Conservation (phyloP, 441 rosid genomes). For the Kokia cookei region DNA sequence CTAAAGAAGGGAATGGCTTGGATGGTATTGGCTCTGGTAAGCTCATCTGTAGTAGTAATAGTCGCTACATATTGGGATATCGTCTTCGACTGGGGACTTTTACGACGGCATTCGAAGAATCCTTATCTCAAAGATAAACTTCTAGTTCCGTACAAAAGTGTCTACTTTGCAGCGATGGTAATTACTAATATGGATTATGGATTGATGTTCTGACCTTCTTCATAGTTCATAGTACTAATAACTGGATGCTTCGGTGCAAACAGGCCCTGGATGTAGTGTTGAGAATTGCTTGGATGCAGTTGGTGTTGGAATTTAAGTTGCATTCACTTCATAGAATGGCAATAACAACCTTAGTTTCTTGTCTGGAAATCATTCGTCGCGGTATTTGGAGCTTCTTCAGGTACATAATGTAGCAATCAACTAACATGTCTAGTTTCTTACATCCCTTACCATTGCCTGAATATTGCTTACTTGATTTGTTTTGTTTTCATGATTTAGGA, state of each 20-base stretch:
- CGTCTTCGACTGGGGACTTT: conserved; percentile 72
- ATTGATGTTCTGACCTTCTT: neutral
- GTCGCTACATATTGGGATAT: conserved; percentile 66
- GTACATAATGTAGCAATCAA: conserved; percentile 16
- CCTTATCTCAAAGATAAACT: conserved; percentile 55
- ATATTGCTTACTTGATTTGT: neutral
- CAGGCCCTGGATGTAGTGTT: conserved; percentile 49
- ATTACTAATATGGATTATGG: neutral
- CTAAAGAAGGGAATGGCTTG: conserved; percentile 45
- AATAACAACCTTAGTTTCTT: conserved; percentile 30
- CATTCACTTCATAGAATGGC: conserved; percentile 39
- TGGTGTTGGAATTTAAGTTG: conserved; percentile 46
- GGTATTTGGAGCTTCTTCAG: conserved; percentile 81
- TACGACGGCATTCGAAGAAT: conserved; percentile 53
- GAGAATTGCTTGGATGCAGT: conserved; percentile 61
- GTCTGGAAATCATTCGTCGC: conserved; percentile 55
- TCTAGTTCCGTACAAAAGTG: conserved; percentile 47
- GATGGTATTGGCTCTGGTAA: conserved; percentile 50
- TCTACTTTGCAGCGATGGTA: conserved; percentile 70
- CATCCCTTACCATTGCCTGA: neutral
- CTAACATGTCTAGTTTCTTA: neutral
- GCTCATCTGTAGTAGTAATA: conserved; percentile 51
- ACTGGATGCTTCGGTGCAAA: neutral
- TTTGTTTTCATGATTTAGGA: conserved; percentile 6
- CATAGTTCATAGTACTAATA: neutral